Evolutionary conservation across 78 protist species (phyloP), one percentile per base, ranked within the genome.

Genomic region (Dictyostelium capitatum): DNA sequence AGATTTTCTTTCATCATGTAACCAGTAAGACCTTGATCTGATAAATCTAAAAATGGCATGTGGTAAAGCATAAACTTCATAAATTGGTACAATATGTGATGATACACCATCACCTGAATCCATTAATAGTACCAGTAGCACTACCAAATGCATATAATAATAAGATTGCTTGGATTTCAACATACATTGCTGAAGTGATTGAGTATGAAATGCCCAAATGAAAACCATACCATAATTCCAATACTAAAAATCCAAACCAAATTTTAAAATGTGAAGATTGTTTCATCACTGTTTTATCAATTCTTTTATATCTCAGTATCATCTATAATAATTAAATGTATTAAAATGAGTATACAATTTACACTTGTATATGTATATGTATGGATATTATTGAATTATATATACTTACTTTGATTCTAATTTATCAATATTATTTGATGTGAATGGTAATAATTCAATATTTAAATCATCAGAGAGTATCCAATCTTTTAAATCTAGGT

Each of bases 181-280:
- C n/a, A n/a, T n/a, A n/a, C n/a, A n/a, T n/a, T n/a, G n/a, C n/a
- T n/a, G n/a, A n/a, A n/a, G n/a, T n/a, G 51, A 19, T 37, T 85
- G 82, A 10, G 92, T 85, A 48, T 85, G 50, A 25, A n/a, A 73
- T 25, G 92, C 92, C 92, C 92, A 85, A 75, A 85, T 80, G n/a
- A 23, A 85, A 85, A 37, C 92, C 23, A 59, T 85, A 85, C 92
- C 92, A 85, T 14, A 85, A 48, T 28, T 85, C 92, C 48, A 85
- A 10, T 23, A 85, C 47, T 7, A 85, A 48, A 20, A 85, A 74
- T 15, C 83, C 92, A 32, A 85, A 75, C 92, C 92, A 85, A 48
- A 59, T 23, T 51, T 85, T 85, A 8, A 85, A 65, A 28, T 57
- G 79, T 11, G 25, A 17, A 9, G 70, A 41, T 1, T 37, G 47